Conservation (phyloP, 768 basidiomycete species). For the Amanita jacksonii region DNA sequence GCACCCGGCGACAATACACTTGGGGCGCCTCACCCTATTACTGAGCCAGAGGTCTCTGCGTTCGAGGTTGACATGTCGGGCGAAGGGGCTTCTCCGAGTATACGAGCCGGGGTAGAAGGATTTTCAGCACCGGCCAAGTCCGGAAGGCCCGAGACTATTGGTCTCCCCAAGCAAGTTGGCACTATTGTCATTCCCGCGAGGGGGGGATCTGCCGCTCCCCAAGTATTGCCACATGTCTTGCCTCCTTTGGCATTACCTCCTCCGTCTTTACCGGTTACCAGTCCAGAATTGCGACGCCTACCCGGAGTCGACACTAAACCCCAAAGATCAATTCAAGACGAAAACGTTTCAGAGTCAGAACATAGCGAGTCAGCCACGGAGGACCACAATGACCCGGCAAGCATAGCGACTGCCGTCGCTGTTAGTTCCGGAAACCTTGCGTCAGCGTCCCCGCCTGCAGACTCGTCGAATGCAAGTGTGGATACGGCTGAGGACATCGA, state of each 20-base stretch:
- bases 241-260: conserved; percentile 3
- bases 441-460: no score
- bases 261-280: neutral
- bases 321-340: no score
- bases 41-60: conserved; percentile 44
- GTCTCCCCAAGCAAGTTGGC: neutral
- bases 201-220: no score
- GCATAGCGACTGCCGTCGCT: no score
- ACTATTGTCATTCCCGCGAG: no score
- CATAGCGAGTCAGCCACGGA: no score
- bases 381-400: no score
- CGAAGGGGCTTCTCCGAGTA: conserved; percentile 50
- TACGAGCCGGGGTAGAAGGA: conserved; percentile 55
- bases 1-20: conserved; percentile 8
- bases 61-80: conserved; percentile 61
- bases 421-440: no score
- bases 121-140: conserved; percentile 32
- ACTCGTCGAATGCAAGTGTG: no score
- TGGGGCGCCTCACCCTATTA: conserved; percentile 22
- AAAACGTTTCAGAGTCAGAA: no score
- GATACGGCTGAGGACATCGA: neutral
- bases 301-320: no score
- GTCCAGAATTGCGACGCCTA: neutral
- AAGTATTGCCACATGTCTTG: neutral
- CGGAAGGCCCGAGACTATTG: neutral